Base-by-base conservation (phyloP, 2,329 filamentous ascomycete species). In the Diaporthe batatas region DNA sequence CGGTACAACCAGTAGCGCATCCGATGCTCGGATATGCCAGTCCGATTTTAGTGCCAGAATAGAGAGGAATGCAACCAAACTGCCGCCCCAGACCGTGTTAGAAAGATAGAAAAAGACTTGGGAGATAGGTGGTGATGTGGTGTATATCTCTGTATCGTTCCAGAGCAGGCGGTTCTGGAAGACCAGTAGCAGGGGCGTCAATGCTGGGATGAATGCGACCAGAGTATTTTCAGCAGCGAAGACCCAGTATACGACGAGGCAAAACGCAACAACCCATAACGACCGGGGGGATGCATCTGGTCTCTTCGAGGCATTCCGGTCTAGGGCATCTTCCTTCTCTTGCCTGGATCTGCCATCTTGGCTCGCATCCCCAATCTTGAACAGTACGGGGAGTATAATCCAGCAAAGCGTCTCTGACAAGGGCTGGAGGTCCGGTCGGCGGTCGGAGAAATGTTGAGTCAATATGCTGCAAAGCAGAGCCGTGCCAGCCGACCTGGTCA, bases 391-490 rank as follows among this genome's bases (percentile, higher is more conserved):
- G 25, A 83, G 39, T 5, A 79, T 14, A 1, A 73, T 42, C 82
- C 82, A 83, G 21, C 79, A 79, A 1, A 82, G n/a, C 1, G 77
- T 62, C 71, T 83, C 82, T 0, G 82, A 83, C 14, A 55, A 72
- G 16, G 53, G 16, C 23, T 72, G 51, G 6, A 82, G 59, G 64
- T 82, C 81, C 1, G 78, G 54, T 36, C 77, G 73, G 10, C 68
- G 69, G 0, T 77, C 70, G 0, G 77, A 72, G 0, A 78, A 51
- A 14, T 64, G 59, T 29, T 78, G 79, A 3, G 72, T 75, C 18
- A 80, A 29, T 0, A 76, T 69, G 16, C 77, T 76, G 58, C 77
- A 80, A 0, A 81, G 6, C 10, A 81, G 62, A 1, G 81, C 78
- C 0, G 77, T 76, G 11, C 62, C 75, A 47, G 65, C 76, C 21